These are phyloP conservation scores for Cladophialophora carrionii DNA, from an alignment of 2,329 filamentous ascomycete genomes.

Conservation along the genomic window DNA sequence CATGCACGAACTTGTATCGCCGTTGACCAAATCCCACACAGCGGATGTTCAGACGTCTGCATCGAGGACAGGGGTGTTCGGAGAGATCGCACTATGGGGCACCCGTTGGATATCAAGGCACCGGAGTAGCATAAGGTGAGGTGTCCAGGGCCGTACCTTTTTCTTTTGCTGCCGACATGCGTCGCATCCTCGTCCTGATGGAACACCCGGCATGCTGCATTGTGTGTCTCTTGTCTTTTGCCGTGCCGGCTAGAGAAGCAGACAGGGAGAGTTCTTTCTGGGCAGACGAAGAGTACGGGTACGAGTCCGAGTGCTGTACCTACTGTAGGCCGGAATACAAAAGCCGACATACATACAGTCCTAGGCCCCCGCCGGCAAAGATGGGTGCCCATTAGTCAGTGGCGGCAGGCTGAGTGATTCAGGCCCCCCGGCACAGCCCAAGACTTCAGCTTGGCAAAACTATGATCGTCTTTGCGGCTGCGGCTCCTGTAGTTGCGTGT, in stretches of 20 bases:
- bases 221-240: not conserved
- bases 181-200: constrained; percentile 56
- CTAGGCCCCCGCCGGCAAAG: not conserved
- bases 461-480: not conserved
- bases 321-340: not conserved
- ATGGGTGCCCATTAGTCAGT: not conserved
- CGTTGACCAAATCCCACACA: constrained; percentile 55
- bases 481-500: not conserved
- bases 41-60: constrained; percentile 49
- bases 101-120: not conserved
- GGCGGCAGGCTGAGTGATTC: not conserved
- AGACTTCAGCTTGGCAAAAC: not conserved
- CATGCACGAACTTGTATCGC: constrained; percentile 55
- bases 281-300: not conserved
- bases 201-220: constrained; percentile 54
- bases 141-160: constrained; percentile 47
- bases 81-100: constrained; percentile 53
- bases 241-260: not conserved
- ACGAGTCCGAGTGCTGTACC: not conserved
- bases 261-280: not conserved
- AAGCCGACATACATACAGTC: not conserved
- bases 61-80: constrained; percentile 52
- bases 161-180: constrained; percentile 59
- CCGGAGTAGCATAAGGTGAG: too few relatives aligned
- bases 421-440: not conserved